A percentile compares a stretch with the other conserved stretches of the same genome.
Conservation (phyloP, 257 asterid genomes). For the Salvia rosmarinus region DNA sequence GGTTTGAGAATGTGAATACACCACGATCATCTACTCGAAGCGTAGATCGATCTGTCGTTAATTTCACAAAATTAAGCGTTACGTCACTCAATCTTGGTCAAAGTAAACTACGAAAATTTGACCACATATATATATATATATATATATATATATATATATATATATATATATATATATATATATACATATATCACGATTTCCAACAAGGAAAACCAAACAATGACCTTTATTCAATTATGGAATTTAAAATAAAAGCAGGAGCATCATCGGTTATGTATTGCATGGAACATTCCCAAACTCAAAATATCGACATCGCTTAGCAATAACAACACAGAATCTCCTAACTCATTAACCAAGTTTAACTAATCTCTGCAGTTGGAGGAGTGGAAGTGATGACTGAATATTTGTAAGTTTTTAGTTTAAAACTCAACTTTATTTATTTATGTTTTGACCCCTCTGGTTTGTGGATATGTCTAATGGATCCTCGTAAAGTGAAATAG, state of each 20-base stretch:
- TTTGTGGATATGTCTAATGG: background rate
- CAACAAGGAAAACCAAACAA: conserved; percentile 43
- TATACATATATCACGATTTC: no score
- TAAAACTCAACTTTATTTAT: background rate
- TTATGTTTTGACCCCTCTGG: conserved; percentile 26
- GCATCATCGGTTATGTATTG: conserved; percentile 1
- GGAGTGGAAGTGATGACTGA: conserved; percentile 4
- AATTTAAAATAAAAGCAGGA: conserved; percentile 1
- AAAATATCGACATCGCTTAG: conserved; percentile 4
- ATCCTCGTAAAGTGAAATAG: no score
- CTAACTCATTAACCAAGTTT: background rate
- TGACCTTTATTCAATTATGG: background rate
- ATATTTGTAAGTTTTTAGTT: background rate
- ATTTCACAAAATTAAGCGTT: no score
- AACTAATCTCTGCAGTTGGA: conserved; percentile 34
- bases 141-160: no score
- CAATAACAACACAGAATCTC: conserved; percentile 21
- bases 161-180: no score
- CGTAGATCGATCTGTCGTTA: no score
- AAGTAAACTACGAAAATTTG: no score
- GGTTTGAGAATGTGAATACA: no score
- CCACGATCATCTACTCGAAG: no score
- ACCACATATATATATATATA: no score
- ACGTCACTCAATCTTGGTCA: no score
- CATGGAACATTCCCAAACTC: conserved; percentile 7